Evolutionary conservation across 2,329 filamentous ascomycete genomes (phyloP).

Genomic region (Apiospora rasikravindrae): DNA sequence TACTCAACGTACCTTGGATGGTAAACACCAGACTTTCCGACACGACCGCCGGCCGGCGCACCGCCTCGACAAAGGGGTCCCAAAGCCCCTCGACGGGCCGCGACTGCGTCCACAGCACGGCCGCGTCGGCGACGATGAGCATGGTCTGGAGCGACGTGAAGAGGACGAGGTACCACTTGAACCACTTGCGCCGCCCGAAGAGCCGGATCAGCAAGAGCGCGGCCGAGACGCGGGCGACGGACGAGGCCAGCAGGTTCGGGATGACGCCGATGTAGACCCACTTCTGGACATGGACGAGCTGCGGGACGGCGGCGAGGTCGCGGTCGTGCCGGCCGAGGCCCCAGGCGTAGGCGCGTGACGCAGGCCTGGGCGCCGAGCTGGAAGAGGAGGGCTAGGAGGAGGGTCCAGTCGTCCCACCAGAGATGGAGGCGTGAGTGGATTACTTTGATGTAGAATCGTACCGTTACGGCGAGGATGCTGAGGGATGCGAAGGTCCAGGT

Average conservation of each 20-base stretch:
- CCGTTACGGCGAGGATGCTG: background rate
- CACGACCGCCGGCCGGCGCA: too few species aligned
- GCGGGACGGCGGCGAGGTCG: conserved; percentile 3
- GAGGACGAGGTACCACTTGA: background rate
- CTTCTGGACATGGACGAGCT: conserved; percentile 15
- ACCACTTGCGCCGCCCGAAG: conserved; percentile 21
- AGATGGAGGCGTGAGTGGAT: background rate
- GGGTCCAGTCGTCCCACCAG: background rate
- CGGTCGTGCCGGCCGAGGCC: conserved; percentile 13
- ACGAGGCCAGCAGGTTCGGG: background rate
- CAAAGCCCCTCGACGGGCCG: background rate
- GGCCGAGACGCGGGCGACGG: conserved; percentile 23
- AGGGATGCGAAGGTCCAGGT: background rate
- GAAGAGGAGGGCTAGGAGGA: background rate
- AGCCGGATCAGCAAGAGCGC: conserved; percentile 23
- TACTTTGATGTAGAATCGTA: background rate
- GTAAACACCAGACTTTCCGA: background rate
- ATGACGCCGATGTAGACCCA: conserved; percentile 8
- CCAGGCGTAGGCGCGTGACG: conserved; percentile 14
- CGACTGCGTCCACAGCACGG: background rate
- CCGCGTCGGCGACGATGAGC: background rate
- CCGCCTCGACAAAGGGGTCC: background rate
- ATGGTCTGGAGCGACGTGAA: too few species aligned
- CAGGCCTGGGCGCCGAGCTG: background rate
- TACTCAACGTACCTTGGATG: background rate